Percentiles rank a stretch among this genome's conserved stretches.
Conservation (phyloP, 306 rosid species). For the Rosa rugosa region DNA sequence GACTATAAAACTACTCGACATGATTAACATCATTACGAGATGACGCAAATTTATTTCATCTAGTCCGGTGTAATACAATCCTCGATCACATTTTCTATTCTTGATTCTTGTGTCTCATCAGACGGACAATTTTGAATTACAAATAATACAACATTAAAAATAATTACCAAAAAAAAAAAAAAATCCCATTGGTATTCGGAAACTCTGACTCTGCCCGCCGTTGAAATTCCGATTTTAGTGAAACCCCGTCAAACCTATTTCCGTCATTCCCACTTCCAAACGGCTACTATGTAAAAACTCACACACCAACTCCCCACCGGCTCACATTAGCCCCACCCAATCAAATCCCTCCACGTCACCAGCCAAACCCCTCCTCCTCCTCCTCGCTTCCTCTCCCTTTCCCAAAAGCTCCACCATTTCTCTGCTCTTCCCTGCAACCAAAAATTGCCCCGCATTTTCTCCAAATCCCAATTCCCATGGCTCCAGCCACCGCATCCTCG, state of each 20-base stretch:
- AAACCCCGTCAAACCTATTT: neutral
- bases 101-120: neutral
- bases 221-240: neutral
- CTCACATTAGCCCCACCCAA: neutral
- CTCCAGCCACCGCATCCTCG: constrained; percentile 52
- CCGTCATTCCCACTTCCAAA: neutral
- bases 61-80: no score
- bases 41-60: no score
- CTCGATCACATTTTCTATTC: no score
- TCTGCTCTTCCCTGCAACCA: constrained; percentile 6
- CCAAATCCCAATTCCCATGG: constrained; percentile 38
- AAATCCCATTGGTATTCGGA: no score
- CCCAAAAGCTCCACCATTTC: constrained; percentile 31
- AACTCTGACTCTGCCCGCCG: neutral
- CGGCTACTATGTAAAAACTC: constrained; percentile 1
- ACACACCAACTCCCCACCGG: neutral
- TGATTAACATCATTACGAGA: no score
- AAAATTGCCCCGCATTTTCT: constrained; percentile 6
- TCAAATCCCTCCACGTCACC: constrained; percentile 2
- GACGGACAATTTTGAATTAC: neutral
- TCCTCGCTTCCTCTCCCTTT: no score
- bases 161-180: no score
- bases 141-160: no score
- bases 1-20: no score
- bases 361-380: neutral